Evolutionary conservation across 176 grass and related monocot genomes (phyloP), one percentile per base, ranked within the genome.

Genomic region (Oryza coarctata): DNA sequence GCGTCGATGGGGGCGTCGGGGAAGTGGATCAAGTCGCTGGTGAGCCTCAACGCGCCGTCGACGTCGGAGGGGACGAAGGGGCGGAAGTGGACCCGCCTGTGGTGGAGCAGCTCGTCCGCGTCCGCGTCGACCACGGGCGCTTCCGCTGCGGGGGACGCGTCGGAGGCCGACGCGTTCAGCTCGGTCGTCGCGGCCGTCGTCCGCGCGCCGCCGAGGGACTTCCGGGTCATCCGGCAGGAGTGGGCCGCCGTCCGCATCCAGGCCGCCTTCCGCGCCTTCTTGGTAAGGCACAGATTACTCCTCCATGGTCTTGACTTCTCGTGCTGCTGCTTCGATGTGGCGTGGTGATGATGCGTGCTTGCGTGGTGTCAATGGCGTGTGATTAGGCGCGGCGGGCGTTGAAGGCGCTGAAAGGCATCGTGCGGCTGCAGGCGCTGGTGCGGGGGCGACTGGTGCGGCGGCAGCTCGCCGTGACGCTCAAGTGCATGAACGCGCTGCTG

Each of bases 351-450:
- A 30, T 62, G 30, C 3, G 3, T 47, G 33, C 22, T 6, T 27
- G 47, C 17, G 5, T 12, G 14, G 1, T 39, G 20, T 8, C 2
- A 39, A 18, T 44, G 30, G 18, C 2, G 75, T 9, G 66, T 20
- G 89, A 65, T 43, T 78, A 98, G 95, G 92, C 95, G 71, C 87
- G 90, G 88, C 85, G 92, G 82, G 95, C 95, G 67, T 66, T 98
- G 68, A 87, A 89, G 80, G 92, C 95, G 77, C 77, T 98, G 63
- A 81, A 85, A 81, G 92, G 92, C 12, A 90, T 98, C 78, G 92
- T 98, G 74, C 89, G 95, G 91, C 87, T 98, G 73, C 92, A 98
- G 84, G 95, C 95, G 25, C 84, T 98, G 67, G 84, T 98, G 61
- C 87, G 95, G 25, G 92, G 92, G 29, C 88, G 90, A 5, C 73